These are phyloP conservation scores for Logfia minima DNA, from an alignment of 129 eudicot genomes.

Conservation along the genomic window DNA sequence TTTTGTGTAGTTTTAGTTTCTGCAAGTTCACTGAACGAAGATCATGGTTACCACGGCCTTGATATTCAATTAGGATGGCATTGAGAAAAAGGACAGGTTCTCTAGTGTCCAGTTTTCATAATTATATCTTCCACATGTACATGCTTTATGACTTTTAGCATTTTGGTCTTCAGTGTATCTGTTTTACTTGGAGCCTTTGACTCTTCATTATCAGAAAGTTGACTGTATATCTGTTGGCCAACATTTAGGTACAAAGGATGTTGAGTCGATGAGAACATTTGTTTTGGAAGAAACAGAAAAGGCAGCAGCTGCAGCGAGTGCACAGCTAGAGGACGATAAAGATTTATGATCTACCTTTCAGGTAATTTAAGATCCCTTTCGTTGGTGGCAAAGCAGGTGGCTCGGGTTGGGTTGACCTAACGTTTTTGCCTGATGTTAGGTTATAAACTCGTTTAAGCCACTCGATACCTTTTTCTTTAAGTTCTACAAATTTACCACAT, in stretches of 20 bases:
- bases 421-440: background rate
- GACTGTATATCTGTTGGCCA: slow-evolving; percentile 5
- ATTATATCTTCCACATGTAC: background rate
- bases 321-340: slow-evolving; percentile 53
- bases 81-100: background rate
- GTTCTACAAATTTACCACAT: background rate
- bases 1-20: background rate
- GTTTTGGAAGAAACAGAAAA: slow-evolving; percentile 82
- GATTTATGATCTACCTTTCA: slow-evolving; percentile 51
- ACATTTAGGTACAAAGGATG: slow-evolving; percentile 63
- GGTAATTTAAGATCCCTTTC: slow-evolving; percentile 32
- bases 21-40: background rate
- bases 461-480: background rate
- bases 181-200: background rate
- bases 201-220: background rate
- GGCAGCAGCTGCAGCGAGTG: slow-evolving; percentile 64
- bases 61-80: background rate
- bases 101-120: background rate
- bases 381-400: background rate
- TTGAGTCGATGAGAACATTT: slow-evolving; percentile 70
- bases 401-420: slow-evolving; percentile 3
- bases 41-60: background rate
- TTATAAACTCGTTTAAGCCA: background rate
- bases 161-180: slow-evolving; percentile 1
- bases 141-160: background rate